phyloP scores from a whole-genome alignment of 768 basidiomycete genomes.

The Panaeolus cyanescens region DNA sequence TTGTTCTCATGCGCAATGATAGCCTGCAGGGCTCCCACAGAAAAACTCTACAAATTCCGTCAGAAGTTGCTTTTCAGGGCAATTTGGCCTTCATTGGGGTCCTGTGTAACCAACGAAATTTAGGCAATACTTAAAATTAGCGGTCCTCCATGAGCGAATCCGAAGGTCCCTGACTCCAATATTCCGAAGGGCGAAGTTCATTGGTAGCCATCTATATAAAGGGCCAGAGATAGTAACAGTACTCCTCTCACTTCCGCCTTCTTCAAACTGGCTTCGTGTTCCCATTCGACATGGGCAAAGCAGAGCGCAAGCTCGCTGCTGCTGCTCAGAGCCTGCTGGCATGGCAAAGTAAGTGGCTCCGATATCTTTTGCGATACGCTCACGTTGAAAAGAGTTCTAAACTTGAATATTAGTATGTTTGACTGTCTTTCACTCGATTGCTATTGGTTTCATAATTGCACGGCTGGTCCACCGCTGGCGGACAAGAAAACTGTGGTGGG shows the following conservation, averaged over 20 bases:
- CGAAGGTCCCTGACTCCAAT: not conserved
- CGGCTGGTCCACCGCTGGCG: constrained; percentile 17
- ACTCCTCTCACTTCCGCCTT: not conserved
- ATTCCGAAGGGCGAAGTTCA: not conserved
- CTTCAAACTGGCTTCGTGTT: not conserved
- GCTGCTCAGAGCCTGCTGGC: constrained; percentile 2
- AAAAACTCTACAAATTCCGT: not conserved
- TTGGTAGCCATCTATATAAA: not conserved
- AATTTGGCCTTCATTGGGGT: too few relatives aligned
- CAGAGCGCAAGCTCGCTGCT: constrained; percentile 15
- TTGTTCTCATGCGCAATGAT: not conserved
- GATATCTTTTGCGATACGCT: not conserved
- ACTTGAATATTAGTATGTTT: not conserved
- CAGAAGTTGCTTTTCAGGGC: too few relatives aligned
- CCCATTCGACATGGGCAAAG: constrained; percentile 15
- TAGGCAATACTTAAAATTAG: not conserved
- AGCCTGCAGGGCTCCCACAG: not conserved
- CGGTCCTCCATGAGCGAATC: not conserved
- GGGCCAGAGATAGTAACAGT: not conserved
- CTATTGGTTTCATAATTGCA: constrained; percentile 13
- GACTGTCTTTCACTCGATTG: constrained; percentile 16
- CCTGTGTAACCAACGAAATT: not conserved
- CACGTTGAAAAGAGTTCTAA: not conserved
- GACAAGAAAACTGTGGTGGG: constrained; percentile 19
- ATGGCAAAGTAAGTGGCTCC: constrained; percentile 9